These are phyloP conservation scores for Metarhizium sp. DNA, from an alignment of 2,329 filamentous ascomycete species.

Conservation along the genomic window DNA sequence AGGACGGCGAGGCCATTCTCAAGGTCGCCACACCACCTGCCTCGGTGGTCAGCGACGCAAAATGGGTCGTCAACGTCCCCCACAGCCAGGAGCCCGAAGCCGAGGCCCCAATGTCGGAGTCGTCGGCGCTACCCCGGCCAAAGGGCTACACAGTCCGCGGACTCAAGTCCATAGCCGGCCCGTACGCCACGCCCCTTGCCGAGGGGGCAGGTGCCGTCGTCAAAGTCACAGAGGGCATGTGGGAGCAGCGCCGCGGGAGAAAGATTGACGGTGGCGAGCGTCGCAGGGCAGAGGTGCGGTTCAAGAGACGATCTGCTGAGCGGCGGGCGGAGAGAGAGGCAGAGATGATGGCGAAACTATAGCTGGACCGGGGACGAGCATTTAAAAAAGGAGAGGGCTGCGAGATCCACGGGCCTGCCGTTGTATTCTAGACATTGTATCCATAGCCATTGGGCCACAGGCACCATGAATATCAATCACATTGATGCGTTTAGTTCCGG, in stretches of 20 bases:
- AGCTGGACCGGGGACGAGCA: constrained; percentile 3
- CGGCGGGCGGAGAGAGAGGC: constrained; percentile 57
- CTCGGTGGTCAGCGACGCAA: constrained; percentile 31
- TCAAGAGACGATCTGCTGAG: constrained; percentile 74
- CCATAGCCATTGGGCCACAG: background rate
- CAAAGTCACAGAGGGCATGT: constrained; percentile 74
- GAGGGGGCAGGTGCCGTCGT: constrained; percentile 56
- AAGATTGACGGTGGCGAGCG: constrained; percentile 98
- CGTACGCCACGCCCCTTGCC: constrained; percentile 61
- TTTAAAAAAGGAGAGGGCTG: background rate
- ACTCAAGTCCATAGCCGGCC: constrained; percentile 63
- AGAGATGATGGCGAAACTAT: constrained; percentile 24
- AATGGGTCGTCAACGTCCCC: constrained; percentile 48
- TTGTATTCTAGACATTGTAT: constrained; percentile 2
- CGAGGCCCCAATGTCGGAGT: constrained; percentile 11
- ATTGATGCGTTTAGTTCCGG: background rate
- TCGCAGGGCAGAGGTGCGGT: constrained; percentile 73
- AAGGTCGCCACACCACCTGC: constrained; percentile 34
- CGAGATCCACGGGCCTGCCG: background rate
- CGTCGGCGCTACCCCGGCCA: constrained; percentile 19
- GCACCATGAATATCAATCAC: background rate
- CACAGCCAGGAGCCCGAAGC: constrained; percentile 26
- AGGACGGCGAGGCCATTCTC: constrained; percentile 42
- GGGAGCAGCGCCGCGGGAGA: constrained; percentile 77
- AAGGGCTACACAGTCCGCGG: constrained; percentile 54